Base-by-base conservation (phyloP, 2,329 filamentous ascomycete species). In the Diaporthe sp. region DNA sequence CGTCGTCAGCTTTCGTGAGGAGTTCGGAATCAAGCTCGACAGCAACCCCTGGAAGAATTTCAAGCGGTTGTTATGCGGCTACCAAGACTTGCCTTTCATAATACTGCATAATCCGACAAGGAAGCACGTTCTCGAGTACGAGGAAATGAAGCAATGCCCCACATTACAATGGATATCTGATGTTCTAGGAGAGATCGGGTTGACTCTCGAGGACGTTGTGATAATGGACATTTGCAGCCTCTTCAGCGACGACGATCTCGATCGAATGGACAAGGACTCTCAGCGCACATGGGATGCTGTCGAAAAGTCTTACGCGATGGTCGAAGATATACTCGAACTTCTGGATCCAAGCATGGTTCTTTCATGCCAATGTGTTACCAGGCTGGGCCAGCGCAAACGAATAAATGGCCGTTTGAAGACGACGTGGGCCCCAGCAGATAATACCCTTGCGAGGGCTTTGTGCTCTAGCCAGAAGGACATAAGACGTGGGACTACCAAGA, bases 31-130 rank as follows among this genome's bases (percentile, higher is more conserved):
- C 28, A n/a, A 28, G 4, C 8, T 52, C 6, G 54, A 47, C 15
- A 8, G 57, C n/a, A 60, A 60, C 28, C 69, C 17, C 4, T 71
- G 69, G 69, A 47, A 61, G 7, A 71, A 61, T 38, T 71, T 71
- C 7, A 58, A 45, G 33, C 54, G 69, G 2, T 22, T 71, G 3
- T 13, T 71, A 38, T 61, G 38, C 7, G 69, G 69, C 0, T 60
- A 22, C 30, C 69, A 47, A 30, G 69, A 71, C 40, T 25, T 71
- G 1, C 69, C 69, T 4, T 61, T 71, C 4, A 71, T 71, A 47
- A 17, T 71, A 17, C 57, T 71, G 19, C 69, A 61, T 13, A 71
- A 61, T 28, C 69, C 69, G 4, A 47, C 69, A 15, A 71, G 33
- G 3, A 22, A 35, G 15, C 69, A 71, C 5, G 40, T 35, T 2